phyloP scores from a whole-genome alignment of 2,329 filamentous ascomycete species.

The Alternaria sp. region DNA sequence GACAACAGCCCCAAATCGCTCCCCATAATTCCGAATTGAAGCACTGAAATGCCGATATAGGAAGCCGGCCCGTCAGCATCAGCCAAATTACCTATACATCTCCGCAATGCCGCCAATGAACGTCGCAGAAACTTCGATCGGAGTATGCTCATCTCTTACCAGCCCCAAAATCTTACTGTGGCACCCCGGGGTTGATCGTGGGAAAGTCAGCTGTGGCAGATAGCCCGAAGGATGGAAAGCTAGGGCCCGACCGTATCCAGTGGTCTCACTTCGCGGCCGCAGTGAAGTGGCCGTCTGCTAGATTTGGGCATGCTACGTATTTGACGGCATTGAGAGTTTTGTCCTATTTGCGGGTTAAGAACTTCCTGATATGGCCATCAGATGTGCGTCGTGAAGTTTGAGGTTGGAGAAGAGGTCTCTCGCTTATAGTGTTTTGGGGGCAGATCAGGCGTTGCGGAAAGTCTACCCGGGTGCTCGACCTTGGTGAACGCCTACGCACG shows the following conservation, averaged over 20 bases:
- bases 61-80: conserved; percentile 14
- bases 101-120: conserved; percentile 14
- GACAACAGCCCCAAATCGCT: background rate
- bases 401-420: background rate
- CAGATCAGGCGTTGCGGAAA: background rate
- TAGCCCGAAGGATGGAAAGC: background rate
- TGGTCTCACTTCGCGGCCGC: background rate
- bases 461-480: background rate
- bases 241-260: background rate
- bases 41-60: conserved; percentile 3
- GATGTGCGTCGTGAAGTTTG: background rate
- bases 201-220: background rate
- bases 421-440: background rate
- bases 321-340: background rate
- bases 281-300: background rate
- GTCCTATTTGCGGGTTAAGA: background rate
- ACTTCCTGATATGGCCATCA: background rate
- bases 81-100: background rate
- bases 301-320: background rate
- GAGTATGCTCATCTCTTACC: background rate
- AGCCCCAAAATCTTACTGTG: background rate
- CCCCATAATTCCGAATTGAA: background rate
- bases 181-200: background rate
- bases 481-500: background rate
- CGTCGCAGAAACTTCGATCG: background rate